phyloP scores from a whole-genome alignment of 306 rosid genomes.

The Corylus heterophylla region DNA sequence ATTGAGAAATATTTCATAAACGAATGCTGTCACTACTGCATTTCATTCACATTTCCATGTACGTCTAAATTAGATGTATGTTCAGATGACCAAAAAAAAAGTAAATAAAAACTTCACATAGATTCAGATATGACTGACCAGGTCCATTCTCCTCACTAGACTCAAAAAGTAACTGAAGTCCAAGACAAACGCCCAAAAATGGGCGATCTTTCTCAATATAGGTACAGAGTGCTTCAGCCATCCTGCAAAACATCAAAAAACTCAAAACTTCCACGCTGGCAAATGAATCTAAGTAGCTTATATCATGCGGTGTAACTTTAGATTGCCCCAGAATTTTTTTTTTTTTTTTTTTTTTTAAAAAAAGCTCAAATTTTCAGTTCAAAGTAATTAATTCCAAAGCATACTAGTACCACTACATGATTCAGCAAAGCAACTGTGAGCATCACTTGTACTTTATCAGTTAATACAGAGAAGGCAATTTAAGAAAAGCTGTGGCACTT shows the following conservation, averaged over 20 bases:
- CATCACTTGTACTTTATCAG: not conserved
- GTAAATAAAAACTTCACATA: not conserved
- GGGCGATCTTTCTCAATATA: conserved; percentile 87
- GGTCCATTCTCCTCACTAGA: conserved; percentile 93
- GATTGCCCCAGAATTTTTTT: not conserved
- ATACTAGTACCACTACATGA: not conserved
- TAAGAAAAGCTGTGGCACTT: too few relatives aligned
- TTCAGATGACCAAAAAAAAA: not conserved
- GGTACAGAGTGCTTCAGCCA: conserved; percentile 84
- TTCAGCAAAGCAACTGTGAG: not conserved
- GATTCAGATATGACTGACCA: conserved; percentile 47
- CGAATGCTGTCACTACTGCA: not conserved
- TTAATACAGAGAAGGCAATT: too few relatives aligned
- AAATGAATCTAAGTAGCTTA: conserved; percentile 8
- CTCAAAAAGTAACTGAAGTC: conserved; percentile 94
- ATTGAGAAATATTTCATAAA: not conserved
- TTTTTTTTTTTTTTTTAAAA: too few relatives aligned
- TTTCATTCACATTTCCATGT: not conserved
- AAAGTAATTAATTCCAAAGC: not conserved
- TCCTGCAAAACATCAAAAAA: conserved; percentile 46
- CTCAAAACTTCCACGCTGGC: conserved; percentile 11
- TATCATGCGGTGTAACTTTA: not conserved
- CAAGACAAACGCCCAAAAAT: conserved; percentile 93
- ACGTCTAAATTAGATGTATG: not conserved
- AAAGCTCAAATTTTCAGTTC: not conserved